Conservation (phyloP, 139 green algal species). For the Auxenochlorella protothecoides region DNA sequence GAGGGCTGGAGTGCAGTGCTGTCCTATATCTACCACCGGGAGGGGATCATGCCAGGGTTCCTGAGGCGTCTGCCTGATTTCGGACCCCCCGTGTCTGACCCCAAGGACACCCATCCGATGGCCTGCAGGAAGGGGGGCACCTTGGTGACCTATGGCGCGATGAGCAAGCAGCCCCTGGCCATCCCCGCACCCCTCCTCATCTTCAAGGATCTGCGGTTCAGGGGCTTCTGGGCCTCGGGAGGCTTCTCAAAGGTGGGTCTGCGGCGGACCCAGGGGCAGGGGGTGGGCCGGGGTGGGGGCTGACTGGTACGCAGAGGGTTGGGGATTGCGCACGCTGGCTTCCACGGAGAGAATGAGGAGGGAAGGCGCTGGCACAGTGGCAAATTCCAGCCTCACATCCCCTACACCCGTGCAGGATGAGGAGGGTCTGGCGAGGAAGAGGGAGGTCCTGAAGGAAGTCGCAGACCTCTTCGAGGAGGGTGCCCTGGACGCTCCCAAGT, state of each 20-base stretch:
- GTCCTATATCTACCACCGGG: too few relatives aligned
- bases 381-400: background rate
- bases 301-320: background rate
- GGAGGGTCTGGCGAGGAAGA: background rate
- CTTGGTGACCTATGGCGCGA: constrained; percentile 81
- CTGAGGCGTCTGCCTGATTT: too few relatives aligned
- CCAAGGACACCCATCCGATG: background rate
- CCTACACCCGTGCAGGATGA: too few relatives aligned
- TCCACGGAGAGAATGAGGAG: too few relatives aligned
- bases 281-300: background rate
- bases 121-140: constrained; percentile 43
- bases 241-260: constrained; percentile 14
- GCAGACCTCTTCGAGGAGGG: background rate
- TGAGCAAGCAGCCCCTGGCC: constrained; percentile 67
- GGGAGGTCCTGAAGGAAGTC: background rate
- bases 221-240: constrained; percentile 75
- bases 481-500: background rate
- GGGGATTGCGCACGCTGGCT: too few relatives aligned
- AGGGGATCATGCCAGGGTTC: too few relatives aligned
- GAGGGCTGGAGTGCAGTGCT: background rate
- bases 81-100: background rate
- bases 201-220: constrained; percentile 73
- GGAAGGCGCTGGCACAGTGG: too few relatives aligned
- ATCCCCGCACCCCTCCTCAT: constrained; percentile 67
- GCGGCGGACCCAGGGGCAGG: background rate